Evolutionary conservation across 2,329 filamentous ascomycete species (phyloP), one percentile per base, ranked within the genome.

Genomic region (Raffaelea arxii): DNA sequence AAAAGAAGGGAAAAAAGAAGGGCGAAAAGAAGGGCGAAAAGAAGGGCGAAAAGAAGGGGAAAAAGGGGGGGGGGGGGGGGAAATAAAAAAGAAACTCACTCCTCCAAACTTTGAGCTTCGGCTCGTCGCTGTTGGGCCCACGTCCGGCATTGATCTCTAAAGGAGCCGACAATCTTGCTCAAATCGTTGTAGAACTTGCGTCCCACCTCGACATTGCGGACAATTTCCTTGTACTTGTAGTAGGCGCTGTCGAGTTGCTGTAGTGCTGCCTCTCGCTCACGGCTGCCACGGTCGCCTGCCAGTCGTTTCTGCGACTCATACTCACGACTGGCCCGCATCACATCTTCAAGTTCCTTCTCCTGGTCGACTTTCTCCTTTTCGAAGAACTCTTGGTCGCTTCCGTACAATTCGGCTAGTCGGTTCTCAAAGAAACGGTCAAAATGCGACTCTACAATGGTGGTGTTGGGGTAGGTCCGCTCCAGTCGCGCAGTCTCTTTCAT

Each of bases 101-200:
- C 76, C 63, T 95, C 89, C 27, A 95, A 63, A 46, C 80, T 78
- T 53, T 82, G 78, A 0, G 89, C 89, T 56, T 97, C 91, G 53
- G 84, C 78, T 43, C 89, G 77, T 44, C 92, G 74, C 59, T 88
- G 79, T 24, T 89, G 83, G 1, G 85, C 84, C 72, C 94, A 97
- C 2, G 75, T 77, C 54, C 81, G 82, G 30, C 86, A 85, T 47
- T 72, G 63, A 54, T 96, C 91, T 18, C 89, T 75, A 62, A 96
- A 97, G 10, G 69, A 69, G 1, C 80, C 83, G 1, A 95, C 86
- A 51, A 97, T 89, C 64, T 84, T 86, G 41, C 85, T 86, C 4
- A 98, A 74, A 59, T 97, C 90, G 55, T 98, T 98, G 69, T 97
- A 98, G 61, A 98, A 98, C 62, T 92, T 96, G 45, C 91, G 75